Conservation (phyloP, 2,329 filamentous ascomycete species). For the Xylariales sp. region DNA sequence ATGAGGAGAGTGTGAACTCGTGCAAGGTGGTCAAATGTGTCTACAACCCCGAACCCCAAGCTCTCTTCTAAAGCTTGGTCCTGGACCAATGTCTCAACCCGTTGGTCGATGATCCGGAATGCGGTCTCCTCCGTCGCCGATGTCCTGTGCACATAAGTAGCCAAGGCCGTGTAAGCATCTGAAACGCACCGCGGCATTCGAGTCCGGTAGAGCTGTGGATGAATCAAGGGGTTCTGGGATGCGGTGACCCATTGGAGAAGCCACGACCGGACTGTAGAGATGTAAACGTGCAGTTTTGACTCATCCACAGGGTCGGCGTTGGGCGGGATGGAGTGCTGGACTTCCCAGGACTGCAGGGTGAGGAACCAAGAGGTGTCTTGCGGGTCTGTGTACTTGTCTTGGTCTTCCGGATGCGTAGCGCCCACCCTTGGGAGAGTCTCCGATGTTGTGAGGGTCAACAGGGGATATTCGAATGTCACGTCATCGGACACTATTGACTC, state of each 20-base stretch:
- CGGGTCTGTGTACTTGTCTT: background rate
- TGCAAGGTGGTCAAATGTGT: conserved; percentile 17
- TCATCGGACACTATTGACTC: no score
- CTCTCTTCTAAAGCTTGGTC: conserved; percentile 16
- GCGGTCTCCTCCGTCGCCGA: conserved; percentile 12
- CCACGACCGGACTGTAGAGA: conserved; percentile 19
- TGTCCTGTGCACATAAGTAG: conserved; percentile 17
- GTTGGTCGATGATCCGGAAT: conserved; percentile 19
- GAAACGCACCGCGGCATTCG: conserved; percentile 21
- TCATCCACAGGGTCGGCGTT: conserved; percentile 15
- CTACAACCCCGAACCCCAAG: conserved; percentile 7
- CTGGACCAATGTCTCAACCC: conserved; percentile 19
- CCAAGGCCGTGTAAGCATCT: conserved; percentile 21
- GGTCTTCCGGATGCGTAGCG: background rate
- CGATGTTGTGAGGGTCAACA: no score
- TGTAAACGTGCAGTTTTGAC: conserved; percentile 14
- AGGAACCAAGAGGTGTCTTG: conserved; percentile 3
- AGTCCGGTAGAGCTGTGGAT: conserved; percentile 18
- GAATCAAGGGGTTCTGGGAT: conserved; percentile 19
- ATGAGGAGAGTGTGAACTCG: conserved; percentile 21
- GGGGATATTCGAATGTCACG: no score
- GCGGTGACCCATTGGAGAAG: conserved; percentile 19
- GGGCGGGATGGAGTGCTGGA: background rate
- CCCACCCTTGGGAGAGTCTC: background rate
- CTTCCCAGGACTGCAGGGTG: background rate